phyloP scores from a whole-genome alignment of 192 early-diverging fungal species.

The Podila minutissima region DNA sequence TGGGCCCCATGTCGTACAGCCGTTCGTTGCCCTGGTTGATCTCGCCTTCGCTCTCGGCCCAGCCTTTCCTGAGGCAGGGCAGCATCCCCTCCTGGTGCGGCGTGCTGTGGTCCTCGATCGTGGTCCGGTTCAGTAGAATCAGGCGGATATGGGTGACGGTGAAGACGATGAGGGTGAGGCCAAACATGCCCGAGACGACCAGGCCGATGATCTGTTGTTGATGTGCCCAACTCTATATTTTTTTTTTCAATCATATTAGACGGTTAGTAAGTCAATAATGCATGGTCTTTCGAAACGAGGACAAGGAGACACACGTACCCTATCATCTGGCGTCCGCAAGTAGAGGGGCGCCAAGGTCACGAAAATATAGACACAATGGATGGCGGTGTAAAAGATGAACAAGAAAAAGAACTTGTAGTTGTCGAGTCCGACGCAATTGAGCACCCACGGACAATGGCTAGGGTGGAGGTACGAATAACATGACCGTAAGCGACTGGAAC shows the following conservation, averaged over 20 bases:
- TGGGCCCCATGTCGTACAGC: slow-evolving; percentile 52
- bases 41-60: slow-evolving; percentile 45
- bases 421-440: slow-evolving; percentile 61
- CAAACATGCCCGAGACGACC: slow-evolving; percentile 51
- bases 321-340: slow-evolving; percentile 10
- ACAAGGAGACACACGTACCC: slow-evolving; percentile 3
- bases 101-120: slow-evolving; percentile 56
- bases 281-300: not conserved
- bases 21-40: slow-evolving; percentile 44
- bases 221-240: slow-evolving; percentile 27
- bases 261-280: not conserved
- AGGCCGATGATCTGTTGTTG: slow-evolving; percentile 29
- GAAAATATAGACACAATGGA: slow-evolving; percentile 57
- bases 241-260: not conserved
- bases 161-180: slow-evolving; percentile 55
- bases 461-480: not conserved
- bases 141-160: slow-evolving; percentile 52
- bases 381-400: slow-evolving; percentile 59
- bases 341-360: slow-evolving; percentile 42
- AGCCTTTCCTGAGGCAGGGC: slow-evolving; percentile 51
- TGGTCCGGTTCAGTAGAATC: slow-evolving; percentile 58
- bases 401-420: slow-evolving; percentile 69
- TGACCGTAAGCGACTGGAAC: not conserved
- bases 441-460: slow-evolving; percentile 52
- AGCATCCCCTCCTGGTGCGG: slow-evolving; percentile 49